phyloP scores from a whole-genome alignment of 2,329 filamentous ascomycete species.

The Scedosporium minutisporum region DNA sequence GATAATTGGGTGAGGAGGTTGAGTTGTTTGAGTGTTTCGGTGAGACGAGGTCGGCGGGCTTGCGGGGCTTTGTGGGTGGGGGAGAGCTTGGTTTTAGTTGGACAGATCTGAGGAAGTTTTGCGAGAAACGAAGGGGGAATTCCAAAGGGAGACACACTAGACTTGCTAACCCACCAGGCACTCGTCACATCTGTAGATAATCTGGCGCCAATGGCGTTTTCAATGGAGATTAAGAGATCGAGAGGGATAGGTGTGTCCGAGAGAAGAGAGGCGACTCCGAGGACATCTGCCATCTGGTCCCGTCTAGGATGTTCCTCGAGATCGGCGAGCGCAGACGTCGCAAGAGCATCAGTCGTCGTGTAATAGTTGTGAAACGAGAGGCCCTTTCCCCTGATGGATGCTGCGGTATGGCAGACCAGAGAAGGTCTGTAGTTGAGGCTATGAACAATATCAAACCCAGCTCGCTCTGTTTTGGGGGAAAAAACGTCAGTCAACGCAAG shows the following conservation, averaged over 20 bases:
- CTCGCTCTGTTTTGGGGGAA: neutral
- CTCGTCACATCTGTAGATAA: neutral
- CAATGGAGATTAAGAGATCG: slow-evolving; percentile 4
- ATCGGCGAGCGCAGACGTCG: neutral
- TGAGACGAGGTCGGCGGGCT: neutral
- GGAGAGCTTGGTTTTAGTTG: neutral
- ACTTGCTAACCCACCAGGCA: slow-evolving; percentile 1
- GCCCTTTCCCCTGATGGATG: neutral
- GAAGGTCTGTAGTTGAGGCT: neutral
- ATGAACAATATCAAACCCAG: neutral
- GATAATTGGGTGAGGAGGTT: neutral
- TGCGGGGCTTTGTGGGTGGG: neutral
- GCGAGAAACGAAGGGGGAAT: neutral
- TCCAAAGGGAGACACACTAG: neutral
- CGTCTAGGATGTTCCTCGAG: slow-evolving; percentile 2
- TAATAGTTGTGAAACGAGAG: neutral
- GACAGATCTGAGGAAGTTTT: neutral
- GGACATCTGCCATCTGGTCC: slow-evolving; percentile 2
- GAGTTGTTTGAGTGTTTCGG: neutral
- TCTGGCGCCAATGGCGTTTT: neutral
- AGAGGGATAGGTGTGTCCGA: slow-evolving; percentile 1
- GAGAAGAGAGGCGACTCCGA: neutral
- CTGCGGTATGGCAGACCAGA: neutral
- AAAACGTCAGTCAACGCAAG: neutral
- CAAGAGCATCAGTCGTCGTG: neutral